A percentile compares a stretch with the other conserved stretches of the same genome.
Evolutionary conservation across 2,329 filamentous ascomycete species (phyloP).

Genomic region (Harringtonia lauricola): DNA sequence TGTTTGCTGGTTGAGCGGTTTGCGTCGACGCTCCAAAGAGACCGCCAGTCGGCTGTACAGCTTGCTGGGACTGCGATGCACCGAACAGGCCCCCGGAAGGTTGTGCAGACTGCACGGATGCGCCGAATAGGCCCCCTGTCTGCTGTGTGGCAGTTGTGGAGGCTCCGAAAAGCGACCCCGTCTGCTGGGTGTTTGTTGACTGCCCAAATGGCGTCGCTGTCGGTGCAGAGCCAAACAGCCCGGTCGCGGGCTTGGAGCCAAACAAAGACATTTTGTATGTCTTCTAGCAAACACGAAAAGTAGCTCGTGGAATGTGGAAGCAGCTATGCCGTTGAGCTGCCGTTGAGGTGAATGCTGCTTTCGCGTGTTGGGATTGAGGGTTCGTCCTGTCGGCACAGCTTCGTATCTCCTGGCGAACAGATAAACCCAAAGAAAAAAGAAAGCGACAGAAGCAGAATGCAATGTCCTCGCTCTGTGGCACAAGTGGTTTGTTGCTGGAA

Average conservation of each 20-base stretch:
- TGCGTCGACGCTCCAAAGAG: conserved; percentile 5
- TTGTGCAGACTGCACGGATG: conserved; percentile 5
- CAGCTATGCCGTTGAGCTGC: no score
- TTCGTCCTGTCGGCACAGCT: no score
- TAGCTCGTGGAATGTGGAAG: not conserved
- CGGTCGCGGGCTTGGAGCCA: not conserved
- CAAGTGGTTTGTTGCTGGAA: no score
- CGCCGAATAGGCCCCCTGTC: conserved; percentile 19
- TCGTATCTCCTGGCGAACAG: no score
- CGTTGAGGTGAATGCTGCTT: no score
- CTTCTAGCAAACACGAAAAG: conserved; percentile 12
- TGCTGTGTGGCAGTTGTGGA: not conserved
- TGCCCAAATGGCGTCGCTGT: conserved; percentile 1
- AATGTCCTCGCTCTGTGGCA: no score
- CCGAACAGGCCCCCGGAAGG: conserved; percentile 7
- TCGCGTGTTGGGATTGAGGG: no score
- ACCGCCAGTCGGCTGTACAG: conserved; percentile 1
- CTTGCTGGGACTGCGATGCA: not conserved
- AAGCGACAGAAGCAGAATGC: no score
- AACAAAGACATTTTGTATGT: conserved; percentile 6
- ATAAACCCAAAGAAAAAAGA: no score
- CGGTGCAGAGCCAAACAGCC: conserved; percentile 3
- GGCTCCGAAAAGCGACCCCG: not conserved
- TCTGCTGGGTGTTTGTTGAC: not conserved
- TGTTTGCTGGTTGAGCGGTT: conserved; percentile 1